Percentiles rank a stretch among this genome's conserved stretches.
Conservation (phyloP, 768 basidiomycete species). For the Suillus paluster region DNA sequence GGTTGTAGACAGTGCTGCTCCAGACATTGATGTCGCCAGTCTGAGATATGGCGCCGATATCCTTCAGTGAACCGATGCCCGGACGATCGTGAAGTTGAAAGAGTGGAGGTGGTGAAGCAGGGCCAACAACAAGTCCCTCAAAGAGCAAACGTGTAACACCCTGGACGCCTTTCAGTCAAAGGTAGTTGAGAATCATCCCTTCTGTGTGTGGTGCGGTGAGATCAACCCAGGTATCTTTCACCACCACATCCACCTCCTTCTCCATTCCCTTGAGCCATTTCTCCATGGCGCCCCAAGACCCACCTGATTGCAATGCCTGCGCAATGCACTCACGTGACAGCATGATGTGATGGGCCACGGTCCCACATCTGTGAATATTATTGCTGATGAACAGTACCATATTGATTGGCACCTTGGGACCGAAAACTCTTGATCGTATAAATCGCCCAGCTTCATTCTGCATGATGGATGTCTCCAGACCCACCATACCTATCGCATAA, state of each 20-base stretch:
- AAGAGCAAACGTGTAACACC: background rate
- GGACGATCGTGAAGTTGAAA: background rate
- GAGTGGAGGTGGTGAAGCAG: background rate
- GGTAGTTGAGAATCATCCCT: background rate
- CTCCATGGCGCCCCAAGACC: background rate
- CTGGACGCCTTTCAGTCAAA: background rate
- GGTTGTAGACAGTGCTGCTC: background rate
- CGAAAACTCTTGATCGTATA: background rate
- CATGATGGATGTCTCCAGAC: background rate
- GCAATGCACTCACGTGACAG: background rate
- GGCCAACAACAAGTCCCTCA: background rate
- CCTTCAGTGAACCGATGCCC: background rate
- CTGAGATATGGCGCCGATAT: background rate
- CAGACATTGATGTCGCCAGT: background rate
- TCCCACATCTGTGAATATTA: background rate
- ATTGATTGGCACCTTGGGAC: background rate
- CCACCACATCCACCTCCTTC: background rate
- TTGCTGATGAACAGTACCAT: background rate
- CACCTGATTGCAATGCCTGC: background rate
- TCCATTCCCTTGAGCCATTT: background rate
- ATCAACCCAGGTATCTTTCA: background rate
- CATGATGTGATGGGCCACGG: background rate
- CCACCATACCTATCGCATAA: background rate
- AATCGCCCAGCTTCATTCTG: background rate
- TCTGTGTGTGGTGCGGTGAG: background rate